Conservation (phyloP, 768 basidiomycete genomes). For the Plicaturopsis crispa region DNA sequence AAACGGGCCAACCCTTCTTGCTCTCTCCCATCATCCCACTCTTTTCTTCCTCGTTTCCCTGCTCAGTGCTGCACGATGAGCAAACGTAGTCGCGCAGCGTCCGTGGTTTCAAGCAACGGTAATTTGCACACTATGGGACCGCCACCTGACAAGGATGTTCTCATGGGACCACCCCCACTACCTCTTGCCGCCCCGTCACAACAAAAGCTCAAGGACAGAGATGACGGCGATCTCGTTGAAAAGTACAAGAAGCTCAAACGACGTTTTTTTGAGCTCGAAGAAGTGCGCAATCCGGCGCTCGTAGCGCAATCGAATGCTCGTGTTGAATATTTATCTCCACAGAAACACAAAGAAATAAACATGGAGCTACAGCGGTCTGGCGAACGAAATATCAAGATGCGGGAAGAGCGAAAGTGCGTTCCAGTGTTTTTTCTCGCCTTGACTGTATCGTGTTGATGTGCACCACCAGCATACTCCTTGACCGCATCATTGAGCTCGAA, state of each 20-base stretch:
- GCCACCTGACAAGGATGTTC: slow-evolving; percentile 38
- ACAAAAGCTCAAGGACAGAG: slow-evolving; percentile 13
- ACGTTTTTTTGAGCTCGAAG: slow-evolving; percentile 60
- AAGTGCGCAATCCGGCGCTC: slow-evolving; percentile 39
- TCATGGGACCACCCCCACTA: slow-evolving; percentile 42
- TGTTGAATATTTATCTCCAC: slow-evolving; percentile 4
- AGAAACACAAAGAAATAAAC: slow-evolving; percentile 56
- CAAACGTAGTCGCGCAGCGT: slow-evolving; percentile 12
- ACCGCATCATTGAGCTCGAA: slow-evolving; percentile 59
- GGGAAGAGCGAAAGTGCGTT: slow-evolving; percentile 57
- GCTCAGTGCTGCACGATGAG: slow-evolving; percentile 3
- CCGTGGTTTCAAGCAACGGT: slow-evolving; percentile 3
- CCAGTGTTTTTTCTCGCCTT: slow-evolving; percentile 6
- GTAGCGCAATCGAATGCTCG: no score
- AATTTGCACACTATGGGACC: slow-evolving; percentile 26
- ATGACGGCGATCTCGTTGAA: slow-evolving; percentile 42
- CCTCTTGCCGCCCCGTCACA: slow-evolving; percentile 24
- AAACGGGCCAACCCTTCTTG: slow-evolving; percentile 6
- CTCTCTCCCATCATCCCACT: slow-evolving; percentile 12
- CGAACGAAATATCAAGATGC: slow-evolving; percentile 55
- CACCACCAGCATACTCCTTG: slow-evolving; percentile 38
- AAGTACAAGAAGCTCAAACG: slow-evolving; percentile 57
- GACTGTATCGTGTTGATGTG: slow-evolving; percentile 3
- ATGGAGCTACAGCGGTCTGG: slow-evolving; percentile 52
- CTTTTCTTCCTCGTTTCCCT: slow-evolving; percentile 11